Evolutionary conservation across 129 eudicot genomes (phyloP).

Genomic region (Centaurea solstitialis): DNA sequence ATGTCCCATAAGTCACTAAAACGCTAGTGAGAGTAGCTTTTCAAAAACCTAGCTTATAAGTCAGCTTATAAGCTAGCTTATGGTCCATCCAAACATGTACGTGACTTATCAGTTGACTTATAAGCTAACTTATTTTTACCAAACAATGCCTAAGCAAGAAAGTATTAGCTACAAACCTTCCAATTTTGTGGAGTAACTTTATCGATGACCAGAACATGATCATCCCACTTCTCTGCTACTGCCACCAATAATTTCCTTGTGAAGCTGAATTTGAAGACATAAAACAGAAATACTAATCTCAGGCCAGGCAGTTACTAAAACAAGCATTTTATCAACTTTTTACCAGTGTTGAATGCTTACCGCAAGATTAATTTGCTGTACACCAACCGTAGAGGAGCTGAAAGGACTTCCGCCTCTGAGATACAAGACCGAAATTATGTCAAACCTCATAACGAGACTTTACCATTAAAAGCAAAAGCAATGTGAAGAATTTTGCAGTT

Average conservation of each 20-base stretch:
- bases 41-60: too few species aligned
- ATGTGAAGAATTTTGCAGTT: not conserved
- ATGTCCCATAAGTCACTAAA: too few species aligned
- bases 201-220: slow-evolving; percentile 74
- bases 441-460: not conserved
- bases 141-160: slow-evolving; percentile 20
- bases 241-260: slow-evolving; percentile 88
- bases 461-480: not conserved
- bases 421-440: slow-evolving; percentile 20
- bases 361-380: slow-evolving; percentile 89
- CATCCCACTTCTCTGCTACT: slow-evolving; percentile 79
- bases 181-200: slow-evolving; percentile 74
- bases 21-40: too few species aligned
- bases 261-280: slow-evolving; percentile 53
- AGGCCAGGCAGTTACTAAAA: not conserved
- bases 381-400: slow-evolving; percentile 98
- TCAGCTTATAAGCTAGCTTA: too few species aligned
- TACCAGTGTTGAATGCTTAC: slow-evolving; percentile 34
- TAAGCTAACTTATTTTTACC: too few species aligned
- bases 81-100: too few species aligned
- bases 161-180: slow-evolving; percentile 56
- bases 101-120: too few species aligned
- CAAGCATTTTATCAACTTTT: not conserved
- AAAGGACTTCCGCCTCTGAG: slow-evolving; percentile 89
- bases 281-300: not conserved